These are phyloP conservation scores for Tubosaeta sp. DNA, from an alignment of 768 basidiomycete genomes.

Conservation along the genomic window DNA sequence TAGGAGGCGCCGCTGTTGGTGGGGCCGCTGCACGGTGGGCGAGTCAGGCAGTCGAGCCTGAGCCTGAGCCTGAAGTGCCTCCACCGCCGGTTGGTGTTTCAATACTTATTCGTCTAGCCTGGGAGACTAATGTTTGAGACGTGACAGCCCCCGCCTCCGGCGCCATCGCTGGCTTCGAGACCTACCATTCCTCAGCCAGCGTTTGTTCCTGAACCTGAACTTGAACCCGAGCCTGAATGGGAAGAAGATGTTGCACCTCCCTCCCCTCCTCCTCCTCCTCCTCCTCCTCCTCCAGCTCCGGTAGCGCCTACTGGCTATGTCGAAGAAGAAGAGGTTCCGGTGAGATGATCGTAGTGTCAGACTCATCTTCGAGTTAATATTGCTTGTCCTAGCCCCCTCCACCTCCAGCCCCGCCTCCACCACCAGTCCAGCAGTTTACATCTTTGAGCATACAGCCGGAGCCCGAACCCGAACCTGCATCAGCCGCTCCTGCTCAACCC, in stretches of 20 bases:
- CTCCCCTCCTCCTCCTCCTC: conserved; percentile 23
- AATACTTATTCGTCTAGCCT: neutral
- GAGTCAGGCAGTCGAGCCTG: conserved; percentile 18
- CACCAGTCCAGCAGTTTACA: neutral
- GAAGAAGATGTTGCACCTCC: conserved; percentile 16
- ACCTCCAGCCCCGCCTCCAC: neutral
- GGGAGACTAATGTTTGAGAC: conserved; percentile 2
- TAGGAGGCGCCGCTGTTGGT: conserved; percentile 32
- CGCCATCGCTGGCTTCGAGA: conserved; percentile 17
- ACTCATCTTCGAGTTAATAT: neutral
- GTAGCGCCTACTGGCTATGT: neutral
- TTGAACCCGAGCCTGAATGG: conserved; percentile 12
- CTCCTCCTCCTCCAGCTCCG: neutral
- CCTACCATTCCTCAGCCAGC: conserved; percentile 15
- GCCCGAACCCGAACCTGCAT: conserved; percentile 14
- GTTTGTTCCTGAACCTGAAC: conserved; percentile 18
- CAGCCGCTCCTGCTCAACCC: neutral
- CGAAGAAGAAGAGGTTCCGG: neutral
- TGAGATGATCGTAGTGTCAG: neutral
- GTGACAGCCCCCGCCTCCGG: conserved; percentile 28
- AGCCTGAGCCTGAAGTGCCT: conserved; percentile 28
- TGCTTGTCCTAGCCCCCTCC: neutral
- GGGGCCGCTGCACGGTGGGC: conserved; percentile 24
- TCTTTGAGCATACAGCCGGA: conserved; percentile 25
- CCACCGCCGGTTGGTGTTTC: conserved; percentile 25